Evolutionary conservation across 192 early-diverging fungal species (phyloP), one percentile per base, ranked within the genome.

Genomic region (Coemansia sp.): DNA sequence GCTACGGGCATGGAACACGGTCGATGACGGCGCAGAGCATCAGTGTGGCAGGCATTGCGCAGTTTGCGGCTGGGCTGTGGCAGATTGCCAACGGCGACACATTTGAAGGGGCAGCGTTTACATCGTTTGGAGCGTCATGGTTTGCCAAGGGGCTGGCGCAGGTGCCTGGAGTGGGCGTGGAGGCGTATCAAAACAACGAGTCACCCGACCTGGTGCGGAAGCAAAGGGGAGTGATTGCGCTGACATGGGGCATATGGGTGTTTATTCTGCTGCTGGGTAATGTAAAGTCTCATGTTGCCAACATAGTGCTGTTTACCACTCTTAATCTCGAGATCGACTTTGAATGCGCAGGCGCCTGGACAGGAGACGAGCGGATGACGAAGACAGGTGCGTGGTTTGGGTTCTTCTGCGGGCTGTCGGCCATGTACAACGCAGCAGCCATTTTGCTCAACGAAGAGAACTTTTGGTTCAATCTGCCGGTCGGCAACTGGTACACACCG

Each of bases 11-110:
- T 48, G 76, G 76, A 0, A 53, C 60, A 17, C 59, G 63, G 14
- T 10, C 63, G 2, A 72, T 79, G 76, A 60, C 76, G 0, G 76
- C 47, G 0, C 71, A 73, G 22, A 70, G 62, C 10, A 66, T 79
- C 3, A 62, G 65, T 2, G 76, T 79, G 2, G 76, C 76, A 0
- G 76, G 76, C 3, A 60, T 79, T 0, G 68, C 76, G 7, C 76
- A 79, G 65, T 62, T 79, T 7, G 32, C 60, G 0, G 70, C 65
- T 0, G 76, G 76, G 0, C 50, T 79, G 9, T 81, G 79, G 79
- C 79, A 81, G 43, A 69, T 81, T 10, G 79, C 79, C 60, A 81
- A 81, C 63, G 79, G 79, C 19, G 73, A 81, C 21, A 75, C 79
- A 1, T 81, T 81, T 47, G 79, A 81, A 50, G 79, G 79, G 6